Percentiles rank a stretch among this genome's conserved stretches.
phyloP scores from a whole-genome alignment of 352 stramenopile species.

The Saprolegnia parasitica region DNA sequence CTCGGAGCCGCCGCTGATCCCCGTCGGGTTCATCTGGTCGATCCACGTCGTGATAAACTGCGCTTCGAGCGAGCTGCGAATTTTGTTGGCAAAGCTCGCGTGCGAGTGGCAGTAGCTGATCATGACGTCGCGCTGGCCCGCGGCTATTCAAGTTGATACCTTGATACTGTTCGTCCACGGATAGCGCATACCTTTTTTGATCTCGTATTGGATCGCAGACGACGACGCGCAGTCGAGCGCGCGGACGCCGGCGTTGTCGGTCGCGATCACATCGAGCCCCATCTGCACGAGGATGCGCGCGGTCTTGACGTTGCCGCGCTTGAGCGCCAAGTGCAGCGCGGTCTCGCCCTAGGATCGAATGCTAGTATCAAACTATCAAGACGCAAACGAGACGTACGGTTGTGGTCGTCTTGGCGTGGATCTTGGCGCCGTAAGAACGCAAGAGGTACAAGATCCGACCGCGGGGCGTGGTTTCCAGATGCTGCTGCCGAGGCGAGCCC shows the following conservation, averaged over 20 bases:
- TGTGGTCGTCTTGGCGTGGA: not conserved
- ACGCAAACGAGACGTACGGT: not conserved
- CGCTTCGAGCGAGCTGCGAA: conserved; percentile 62
- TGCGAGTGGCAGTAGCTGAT: conserved; percentile 86
- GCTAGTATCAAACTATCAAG: not conserved
- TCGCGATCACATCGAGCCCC: conserved; percentile 55
- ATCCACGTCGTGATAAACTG: conserved; percentile 82
- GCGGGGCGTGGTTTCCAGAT: not conserved
- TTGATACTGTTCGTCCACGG: not conserved
- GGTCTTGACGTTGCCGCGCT: conserved; percentile 58
- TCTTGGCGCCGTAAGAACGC: conserved; percentile 14
- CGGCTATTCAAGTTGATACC: conserved; percentile 29
- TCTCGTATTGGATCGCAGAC: conserved; percentile 62
- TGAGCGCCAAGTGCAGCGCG: conserved; percentile 68
- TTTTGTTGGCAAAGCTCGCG: conserved; percentile 49
- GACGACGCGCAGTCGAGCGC: conserved; percentile 70
- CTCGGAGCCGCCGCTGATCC: conserved; percentile 69
- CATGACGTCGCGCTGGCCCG: conserved; percentile 78
- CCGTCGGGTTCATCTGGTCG: conserved; percentile 75
- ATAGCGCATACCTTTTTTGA: conserved; percentile 62
- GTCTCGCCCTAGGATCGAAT: conserved; percentile 44
- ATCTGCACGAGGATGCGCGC: conserved; percentile 64
- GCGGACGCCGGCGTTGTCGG: conserved; percentile 58
- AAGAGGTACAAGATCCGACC: conserved; percentile 2
- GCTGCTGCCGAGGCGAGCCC: not conserved